These are phyloP conservation scores for Trichosporon ovoides DNA, from an alignment of 1,284 basidiomycete genomes.

Conservation along the genomic window DNA sequence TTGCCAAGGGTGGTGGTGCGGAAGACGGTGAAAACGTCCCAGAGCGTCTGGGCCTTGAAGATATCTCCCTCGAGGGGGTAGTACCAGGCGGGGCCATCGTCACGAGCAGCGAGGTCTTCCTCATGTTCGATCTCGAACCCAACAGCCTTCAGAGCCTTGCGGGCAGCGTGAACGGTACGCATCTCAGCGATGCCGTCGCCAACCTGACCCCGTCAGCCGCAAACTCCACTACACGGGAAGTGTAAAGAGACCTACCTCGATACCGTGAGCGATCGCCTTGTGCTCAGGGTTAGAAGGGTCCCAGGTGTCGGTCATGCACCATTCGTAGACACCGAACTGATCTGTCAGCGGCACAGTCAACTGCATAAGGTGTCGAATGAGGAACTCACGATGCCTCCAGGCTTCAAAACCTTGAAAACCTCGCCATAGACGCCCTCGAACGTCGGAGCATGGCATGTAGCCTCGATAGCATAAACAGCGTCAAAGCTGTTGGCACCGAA, in stretches of 20 bases:
- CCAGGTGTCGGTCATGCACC: conserved; percentile 97
- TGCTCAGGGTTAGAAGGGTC: conserved; percentile 80
- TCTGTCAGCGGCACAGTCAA: background rate
- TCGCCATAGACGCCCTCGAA: conserved; percentile 95
- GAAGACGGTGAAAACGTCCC: conserved; percentile 84
- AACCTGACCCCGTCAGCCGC: conserved; percentile 47
- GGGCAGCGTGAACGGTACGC: conserved; percentile 69
- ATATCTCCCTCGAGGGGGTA: conserved; percentile 94
- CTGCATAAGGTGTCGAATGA: conserved; percentile 23
- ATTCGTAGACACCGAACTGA: conserved; percentile 95
- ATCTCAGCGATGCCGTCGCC: conserved; percentile 98
- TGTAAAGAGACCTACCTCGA: conserved; percentile 62
- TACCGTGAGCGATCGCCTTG: conserved; percentile 83
- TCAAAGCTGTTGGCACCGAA: conserved; percentile 94
- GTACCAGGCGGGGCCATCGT: conserved; percentile 82
- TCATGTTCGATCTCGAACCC: conserved; percentile 88
- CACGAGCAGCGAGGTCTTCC: conserved; percentile 82
- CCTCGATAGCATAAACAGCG: conserved; percentile 97
- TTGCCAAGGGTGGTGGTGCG: conserved; percentile 85
- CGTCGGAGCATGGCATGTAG: conserved; percentile 90
- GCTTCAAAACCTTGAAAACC: conserved; percentile 92
- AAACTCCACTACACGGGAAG: background rate
- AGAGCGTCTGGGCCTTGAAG: conserved; percentile 82
- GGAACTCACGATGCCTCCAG: conserved; percentile 78
- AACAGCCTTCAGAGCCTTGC: conserved; percentile 73